Evolutionary conservation across 192 early-diverging fungal species (phyloP), one percentile per base, ranked within the genome.

Genomic region (Backusella liffmaniae): DNA sequence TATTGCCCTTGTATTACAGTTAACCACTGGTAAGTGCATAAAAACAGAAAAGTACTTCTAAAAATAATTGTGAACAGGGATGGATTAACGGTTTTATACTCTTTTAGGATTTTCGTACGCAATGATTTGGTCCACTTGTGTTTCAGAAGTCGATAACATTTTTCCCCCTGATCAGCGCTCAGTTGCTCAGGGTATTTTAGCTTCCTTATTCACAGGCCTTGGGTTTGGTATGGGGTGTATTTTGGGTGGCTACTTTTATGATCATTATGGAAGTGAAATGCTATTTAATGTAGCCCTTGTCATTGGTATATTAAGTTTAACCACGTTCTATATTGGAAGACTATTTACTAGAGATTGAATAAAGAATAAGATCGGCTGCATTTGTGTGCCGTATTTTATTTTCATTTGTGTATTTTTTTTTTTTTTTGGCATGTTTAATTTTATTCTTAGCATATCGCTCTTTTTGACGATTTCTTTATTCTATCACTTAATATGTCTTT

Each of bases 101-200:
- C 39, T 37, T 51, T n/a, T 37, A 79, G 77, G 77, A 15, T 56
- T 72, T 23, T 73, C 67, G 5, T 79, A 74, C 29, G 80, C 80
- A 21, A 66, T 77, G 39, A 70, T 81, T 32, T 81, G 80, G 80
- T 77, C 76, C 16, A 77, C 76, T 26, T 73, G 73, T 42, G 80
- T 81, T 5, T 72, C 66, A 36, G 73, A 81, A 72, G 80, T 81
- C 2, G 80, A 81, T 18, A n/a, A 42, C 0, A 77, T 76, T 34
- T 81, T 81, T 30, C 73, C 80, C 35, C 56, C 46, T 8, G 73
- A 81, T 41, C 80, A 81, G 53, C 76, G 80, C 9, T 73, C 76
- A 6, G 72, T 81, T 5, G 80, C 76, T 21, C 80, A 81, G 72
- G 80, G 80, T 12, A 81, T 77, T 44, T 21, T 81, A 8, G 80